Evolutionary conservation across 1,284 basidiomycete genomes (phyloP), one percentile per base, ranked within the genome.

Genomic region (Polyporus tsugae): DNA sequence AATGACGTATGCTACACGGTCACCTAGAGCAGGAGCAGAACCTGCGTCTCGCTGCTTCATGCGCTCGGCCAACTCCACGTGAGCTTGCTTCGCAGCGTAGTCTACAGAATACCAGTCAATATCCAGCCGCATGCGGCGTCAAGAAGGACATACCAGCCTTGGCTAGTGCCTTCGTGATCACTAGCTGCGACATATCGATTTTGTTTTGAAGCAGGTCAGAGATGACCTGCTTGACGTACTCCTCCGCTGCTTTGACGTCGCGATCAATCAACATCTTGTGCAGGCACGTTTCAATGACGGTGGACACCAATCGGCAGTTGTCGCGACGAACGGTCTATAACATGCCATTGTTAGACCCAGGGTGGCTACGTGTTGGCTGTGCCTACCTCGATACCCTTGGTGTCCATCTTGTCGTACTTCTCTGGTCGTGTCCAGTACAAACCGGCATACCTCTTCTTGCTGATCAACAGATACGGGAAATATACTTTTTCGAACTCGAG

Each of bases 401-500:
- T 93, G 75, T 99, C 96, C 97, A 98, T 98, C 83, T 98, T 98
- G 80, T 99, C 97, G 74, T 94, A 96, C 79, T 95, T 97, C 58
- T 98, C 96, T 7, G 91, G 84, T 72, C 89, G 91, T 1, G 96
- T 98, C 97, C 97, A 98, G 77, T 99, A 98, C 66, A 98, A 81
- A 4, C 96, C 97, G 2, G 97, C 96, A 80, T 99, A 99, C 41
- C 97, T 90, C 81, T 99, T 99, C 82, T 98, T 99, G 86, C 85
- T 98, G 80, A 99, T 99, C 49, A 99, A 89, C 63, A 99, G 82
- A 78, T 98, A 99, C 3, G 96, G 96, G 79, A 94, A 98, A 81
- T 99, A 99, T 1, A 98, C 96, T 79, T 99, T 98, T 79, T 99
- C 96, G 82, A 99, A 99, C 80, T 98, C 97, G 22, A 99, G 88